Evolutionary conservation across 2,329 filamentous ascomycete genomes (phyloP), one percentile per base, ranked within the genome.

Genomic region (Monosporascus sp.): DNA sequence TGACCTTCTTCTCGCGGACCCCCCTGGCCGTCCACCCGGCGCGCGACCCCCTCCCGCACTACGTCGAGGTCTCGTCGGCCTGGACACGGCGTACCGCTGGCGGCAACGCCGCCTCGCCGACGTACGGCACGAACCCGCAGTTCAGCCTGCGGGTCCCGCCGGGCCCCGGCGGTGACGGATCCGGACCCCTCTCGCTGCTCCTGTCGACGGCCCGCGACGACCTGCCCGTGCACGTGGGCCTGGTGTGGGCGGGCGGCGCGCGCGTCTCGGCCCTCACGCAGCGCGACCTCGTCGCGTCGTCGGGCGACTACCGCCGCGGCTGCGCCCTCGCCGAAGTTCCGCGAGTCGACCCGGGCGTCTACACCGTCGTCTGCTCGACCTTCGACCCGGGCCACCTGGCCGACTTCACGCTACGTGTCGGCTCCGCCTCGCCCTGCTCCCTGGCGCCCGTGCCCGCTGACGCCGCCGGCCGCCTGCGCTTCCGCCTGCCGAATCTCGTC

Each of bases 321-420:
- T 89, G 88, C 66, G 88, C 89, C 4, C 76, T 91, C 35, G 85
- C 87, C 3, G 82, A 89, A 57, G 73, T 81, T 60, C 69, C 63
- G 64, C 58, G 74, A 20, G 73, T 96, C 18, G 83, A 85, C 40
- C 74, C 82, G 1, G 93, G 93, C 0, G 78, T 78, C 0, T 99
- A 97, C 69, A 97, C 90, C 0, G 79, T 96, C 52, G 87, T 97
- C 7, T 93, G 88, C 67, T 96, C 91, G 2, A 96, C 93, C 0
- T 97, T 95, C 68, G 91, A 96, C 58, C 80, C 87, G 0, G 87
- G 87, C 8, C 89, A 95, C 65, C 75, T 83, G 1, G 89, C 88
- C 3, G 78, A 79, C 48, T 97, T 95, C 65, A 82, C 79, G 1
- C 76, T 99, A 8, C 82, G 85, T 53, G 78, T 97, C n/a, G 85